Conservation (phyloP, 2,329 filamentous ascomycete species). For the Exserohilum turcica region DNA sequence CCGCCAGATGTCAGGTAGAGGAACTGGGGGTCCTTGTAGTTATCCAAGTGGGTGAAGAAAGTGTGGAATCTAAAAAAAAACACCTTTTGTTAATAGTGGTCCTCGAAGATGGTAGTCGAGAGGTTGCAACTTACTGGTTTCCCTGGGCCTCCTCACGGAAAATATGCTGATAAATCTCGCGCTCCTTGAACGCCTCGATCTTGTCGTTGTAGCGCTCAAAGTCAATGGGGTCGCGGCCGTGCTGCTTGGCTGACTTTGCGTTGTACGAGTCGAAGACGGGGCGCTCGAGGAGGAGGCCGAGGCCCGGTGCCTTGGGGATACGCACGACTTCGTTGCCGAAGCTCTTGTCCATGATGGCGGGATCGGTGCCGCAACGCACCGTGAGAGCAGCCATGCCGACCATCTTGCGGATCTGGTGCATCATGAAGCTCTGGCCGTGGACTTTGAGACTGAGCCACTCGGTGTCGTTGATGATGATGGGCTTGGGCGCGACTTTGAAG, state of each 20-base stretch:
- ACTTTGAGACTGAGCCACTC: conserved; percentile 97
- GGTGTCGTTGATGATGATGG: conserved; percentile 82
- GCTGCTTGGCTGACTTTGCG: conserved; percentile 66
- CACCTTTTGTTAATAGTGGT: too few species aligned
- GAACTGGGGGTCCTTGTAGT: conserved; percentile 56
- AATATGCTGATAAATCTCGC: conserved; percentile 89
- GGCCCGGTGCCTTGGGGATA: conserved; percentile 90
- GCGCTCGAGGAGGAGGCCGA: conserved; percentile 85
- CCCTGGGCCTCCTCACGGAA: conserved; percentile 87
- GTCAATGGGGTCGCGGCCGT: conserved; percentile 71
- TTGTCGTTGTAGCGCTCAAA: conserved; percentile 78
- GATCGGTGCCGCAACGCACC: conserved; percentile 80
- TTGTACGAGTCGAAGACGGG: conserved; percentile 94
- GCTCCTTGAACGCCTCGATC: conserved; percentile 87
- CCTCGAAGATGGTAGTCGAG: too few species aligned
- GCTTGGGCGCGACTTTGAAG: conserved; percentile 71
- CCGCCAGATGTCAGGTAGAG: conserved; percentile 58
- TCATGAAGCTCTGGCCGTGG: conserved; percentile 99
- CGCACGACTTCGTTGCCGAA: conserved; percentile 75
- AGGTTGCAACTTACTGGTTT: conserved; percentile 79
- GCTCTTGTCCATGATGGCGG: conserved; percentile 72
- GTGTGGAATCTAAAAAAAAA: conserved; percentile 53
- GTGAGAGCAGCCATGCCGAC: conserved; percentile 87
- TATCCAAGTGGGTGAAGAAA: conserved; percentile 59
- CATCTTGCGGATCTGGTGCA: conserved; percentile 99